Conservation (phyloP, 2,329 filamentous ascomycete species). For the Cercospora zeina region DNA sequence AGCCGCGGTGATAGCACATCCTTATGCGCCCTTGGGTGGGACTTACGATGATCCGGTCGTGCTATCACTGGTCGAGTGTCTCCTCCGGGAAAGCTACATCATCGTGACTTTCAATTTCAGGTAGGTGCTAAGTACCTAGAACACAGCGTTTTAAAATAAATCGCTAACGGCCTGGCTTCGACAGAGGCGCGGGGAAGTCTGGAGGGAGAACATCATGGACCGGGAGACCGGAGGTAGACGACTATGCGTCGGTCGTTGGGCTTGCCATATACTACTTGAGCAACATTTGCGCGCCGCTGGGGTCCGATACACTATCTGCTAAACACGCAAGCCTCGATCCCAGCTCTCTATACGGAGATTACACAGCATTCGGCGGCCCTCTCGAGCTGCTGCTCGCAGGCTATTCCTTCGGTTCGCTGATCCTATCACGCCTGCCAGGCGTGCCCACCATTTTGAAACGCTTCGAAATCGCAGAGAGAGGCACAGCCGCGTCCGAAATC, state of each 20-base stretch:
- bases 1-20: conserved; percentile 76
- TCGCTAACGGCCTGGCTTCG: conserved; percentile 21
- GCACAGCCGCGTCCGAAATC: conserved; percentile 67
- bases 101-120: conserved; percentile 92
- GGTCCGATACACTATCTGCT: conserved; percentile 11
- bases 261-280: conserved; percentile 76
- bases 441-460: conserved; percentile 56
- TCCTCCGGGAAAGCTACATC: conserved; percentile 70
- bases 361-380: not conserved
- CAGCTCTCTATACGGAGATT: not conserved
- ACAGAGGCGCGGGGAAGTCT: conserved; percentile 73
- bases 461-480: conserved; percentile 57
- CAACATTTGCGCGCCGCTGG: conserved; percentile 45
- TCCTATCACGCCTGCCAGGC: conserved; percentile 71
- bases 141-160: not conserved
- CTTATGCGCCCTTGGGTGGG: conserved; percentile 85
- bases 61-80: conserved; percentile 59
- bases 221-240: conserved; percentile 72
- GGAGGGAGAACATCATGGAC: conserved; percentile 85
- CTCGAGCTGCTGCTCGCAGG: conserved; percentile 64
- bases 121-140: conserved; percentile 47
- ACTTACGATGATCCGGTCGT: conserved; percentile 81
- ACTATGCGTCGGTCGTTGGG: conserved; percentile 80
- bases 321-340: conserved; percentile 4
- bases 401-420: conserved; percentile 88